These are phyloP conservation scores for Neurospora sp. DNA, from an alignment of 495 filamentous ascomycete species.

Conservation along the genomic window DNA sequence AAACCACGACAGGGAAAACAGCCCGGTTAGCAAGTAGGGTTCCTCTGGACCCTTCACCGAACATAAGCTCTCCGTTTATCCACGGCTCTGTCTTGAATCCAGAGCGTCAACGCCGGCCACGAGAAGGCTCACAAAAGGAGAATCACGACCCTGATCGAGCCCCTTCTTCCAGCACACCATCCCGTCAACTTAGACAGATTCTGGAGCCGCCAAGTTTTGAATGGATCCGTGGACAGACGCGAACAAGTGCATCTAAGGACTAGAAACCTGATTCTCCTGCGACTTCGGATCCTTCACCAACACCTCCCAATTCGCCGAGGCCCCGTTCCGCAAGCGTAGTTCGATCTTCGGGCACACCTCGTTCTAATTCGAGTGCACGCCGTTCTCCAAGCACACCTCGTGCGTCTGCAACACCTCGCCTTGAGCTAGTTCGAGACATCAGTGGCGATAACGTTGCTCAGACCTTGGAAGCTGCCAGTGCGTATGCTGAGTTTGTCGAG, in stretches of 20 bases:
- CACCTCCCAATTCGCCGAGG: not conserved
- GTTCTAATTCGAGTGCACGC: not conserved
- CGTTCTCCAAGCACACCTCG: not conserved
- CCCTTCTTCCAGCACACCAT: not conserved
- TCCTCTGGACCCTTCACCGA: not conserved
- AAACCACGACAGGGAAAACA: not conserved
- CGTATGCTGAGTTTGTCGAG: not conserved
- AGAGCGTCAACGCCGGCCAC: not conserved
- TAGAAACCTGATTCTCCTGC: not conserved
- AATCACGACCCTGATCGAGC: not conserved
- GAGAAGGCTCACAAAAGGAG: not conserved
- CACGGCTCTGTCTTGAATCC: not conserved
- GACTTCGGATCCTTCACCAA: not conserved
- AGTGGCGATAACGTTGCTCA: not conserved
- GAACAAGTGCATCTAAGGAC: not conserved
- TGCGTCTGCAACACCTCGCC: not conserved
- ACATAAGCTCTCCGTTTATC: not conserved
- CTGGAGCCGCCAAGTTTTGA: not conserved
- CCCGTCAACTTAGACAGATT: not conserved
- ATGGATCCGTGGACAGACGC: not conserved
- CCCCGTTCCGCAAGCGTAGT: not conserved
- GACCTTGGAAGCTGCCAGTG: not conserved
- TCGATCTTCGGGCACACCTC: not conserved
- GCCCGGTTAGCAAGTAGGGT: not conserved
- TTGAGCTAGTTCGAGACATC: not conserved